Percentiles rank a stretch among this genome's conserved stretches.
These are phyloP conservation scores for Penicillium alfredii DNA, from an alignment of 495 filamentous ascomycete species.

Conservation along the genomic window DNA sequence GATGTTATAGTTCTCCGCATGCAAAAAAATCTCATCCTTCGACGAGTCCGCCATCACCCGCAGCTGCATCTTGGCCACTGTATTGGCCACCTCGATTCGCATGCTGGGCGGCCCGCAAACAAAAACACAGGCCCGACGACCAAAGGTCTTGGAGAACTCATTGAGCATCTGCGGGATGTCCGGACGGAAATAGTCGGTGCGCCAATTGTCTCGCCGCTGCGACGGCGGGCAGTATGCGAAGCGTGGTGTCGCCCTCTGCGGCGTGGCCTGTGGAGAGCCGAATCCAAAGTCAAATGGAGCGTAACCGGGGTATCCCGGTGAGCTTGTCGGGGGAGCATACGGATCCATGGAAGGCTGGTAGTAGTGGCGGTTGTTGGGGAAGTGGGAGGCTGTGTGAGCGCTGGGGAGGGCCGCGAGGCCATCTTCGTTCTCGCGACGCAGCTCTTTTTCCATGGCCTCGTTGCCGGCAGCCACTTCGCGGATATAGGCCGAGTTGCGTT, in stretches of 20 bases:
- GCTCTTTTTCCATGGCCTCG: conserved; percentile 65
- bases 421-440: conserved; percentile 82
- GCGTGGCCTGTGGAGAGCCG: conserved; percentile 6
- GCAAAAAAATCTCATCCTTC: conserved; percentile 87
- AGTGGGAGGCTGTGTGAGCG: conserved; percentile 26
- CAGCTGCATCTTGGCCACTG: conserved; percentile 75
- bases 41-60: conserved; percentile 71
- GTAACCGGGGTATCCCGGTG: conserved; percentile 3
- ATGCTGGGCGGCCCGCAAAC: conserved; percentile 86
- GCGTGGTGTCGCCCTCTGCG: conserved; percentile 48
- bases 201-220: conserved; percentile 74
- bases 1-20: conserved; percentile 90
- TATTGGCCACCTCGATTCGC: conserved; percentile 77
- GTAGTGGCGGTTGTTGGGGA: not conserved
- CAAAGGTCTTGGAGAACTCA: conserved; percentile 73
- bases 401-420: conserved; percentile 72
- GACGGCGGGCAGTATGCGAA: conserved; percentile 67
- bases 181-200: conserved; percentile 88
- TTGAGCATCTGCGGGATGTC: conserved; percentile 78
- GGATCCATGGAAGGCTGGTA: conserved; percentile 4
- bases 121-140: conserved; percentile 81
- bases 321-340: conserved; percentile 2
- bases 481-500: conserved; percentile 76
- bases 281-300: conserved; percentile 33
- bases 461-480: conserved; percentile 76